These are phyloP conservation scores for Alnus glutinosa DNA, from an alignment of 306 rosid genomes.

Conservation along the genomic window DNA sequence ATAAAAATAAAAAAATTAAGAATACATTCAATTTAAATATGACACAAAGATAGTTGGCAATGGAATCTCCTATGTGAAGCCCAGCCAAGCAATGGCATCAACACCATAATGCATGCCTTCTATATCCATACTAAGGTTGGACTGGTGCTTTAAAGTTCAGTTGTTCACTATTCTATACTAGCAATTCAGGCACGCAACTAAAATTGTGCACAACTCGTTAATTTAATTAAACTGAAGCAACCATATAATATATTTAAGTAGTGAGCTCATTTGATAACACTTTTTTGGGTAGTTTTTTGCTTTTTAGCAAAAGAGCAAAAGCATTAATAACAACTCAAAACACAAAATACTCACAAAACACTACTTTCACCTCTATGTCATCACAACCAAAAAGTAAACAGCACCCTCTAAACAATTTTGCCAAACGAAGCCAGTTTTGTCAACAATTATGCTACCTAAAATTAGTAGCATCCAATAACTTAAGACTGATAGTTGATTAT, in stretches of 20 bases:
- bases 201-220: neutral
- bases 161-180: neutral
- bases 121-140: neutral
- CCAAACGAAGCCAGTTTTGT: neutral
- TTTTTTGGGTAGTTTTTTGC: no score
- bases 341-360: no score
- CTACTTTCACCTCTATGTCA: no score
- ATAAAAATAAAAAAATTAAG: no score
- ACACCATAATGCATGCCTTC: neutral
- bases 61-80: neutral
- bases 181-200: neutral
- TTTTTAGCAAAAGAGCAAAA: no score
- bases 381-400: no score
- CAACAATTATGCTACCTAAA: neutral
- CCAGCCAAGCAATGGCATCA: neutral
- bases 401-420: no score
- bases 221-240: neutral
- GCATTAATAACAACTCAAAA: no score
- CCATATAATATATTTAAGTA: neutral
- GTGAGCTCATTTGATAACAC: no score
- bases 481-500: neutral
- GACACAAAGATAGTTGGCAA: neutral
- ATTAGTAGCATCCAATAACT: neutral
- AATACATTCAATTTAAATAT: neutral
- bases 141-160: neutral